Evolutionary conservation across 1,284 basidiomycete species (phyloP), one percentile per base, ranked within the genome.

Genomic region (Pholiota adiposa): DNA sequence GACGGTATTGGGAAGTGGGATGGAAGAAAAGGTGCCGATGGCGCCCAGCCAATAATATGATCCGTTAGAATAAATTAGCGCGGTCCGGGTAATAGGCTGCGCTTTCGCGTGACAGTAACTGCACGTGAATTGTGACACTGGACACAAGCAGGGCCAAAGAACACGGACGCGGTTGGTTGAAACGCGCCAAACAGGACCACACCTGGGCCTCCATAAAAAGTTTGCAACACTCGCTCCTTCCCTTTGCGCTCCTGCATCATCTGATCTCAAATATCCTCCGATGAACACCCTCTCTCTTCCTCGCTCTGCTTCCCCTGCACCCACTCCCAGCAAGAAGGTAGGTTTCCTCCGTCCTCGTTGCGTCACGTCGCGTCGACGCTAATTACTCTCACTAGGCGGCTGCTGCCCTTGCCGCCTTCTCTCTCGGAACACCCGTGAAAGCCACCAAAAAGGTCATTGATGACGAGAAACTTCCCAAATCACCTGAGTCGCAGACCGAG

Each of bases 261-360:
- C 34, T 50, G 53, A 58, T 33, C 51, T 31, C 29, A n/a, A 54
- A 33, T 44, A 56, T 43, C 40, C 53, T 23, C 33, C 53, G 65
- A 70, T 73, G 72, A 59, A 69, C 58, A 65, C 64, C 51, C 50
- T 71, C 56, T 57, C 70, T 33, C 33, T 63, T 33, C 23, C 63
- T 50, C 74, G 73, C 58, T 58, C 71, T 29, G 54, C 67, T 19
- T 71, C 75, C 27, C 73, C 75, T 21, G 71, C 62, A 8, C 69
- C 71, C 6, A 79, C 78, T 0, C 79, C 79, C 8, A 79, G 76
- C 69, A 81, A 80, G 65, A 74, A 77, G 74, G 79, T 80, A 58
- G 27, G 50, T 41, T 19, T 14, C 23, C 31, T n/a, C n/a, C n/a
- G n/a, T n/a, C n/a, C n/a, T 18, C 16, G 4, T 33, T 7, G 7